A percentile compares a stretch with the other conserved stretches of the same genome.
Evolutionary conservation across 768 basidiomycete species (phyloP).

Genomic region (Tricholomella constricta): DNA sequence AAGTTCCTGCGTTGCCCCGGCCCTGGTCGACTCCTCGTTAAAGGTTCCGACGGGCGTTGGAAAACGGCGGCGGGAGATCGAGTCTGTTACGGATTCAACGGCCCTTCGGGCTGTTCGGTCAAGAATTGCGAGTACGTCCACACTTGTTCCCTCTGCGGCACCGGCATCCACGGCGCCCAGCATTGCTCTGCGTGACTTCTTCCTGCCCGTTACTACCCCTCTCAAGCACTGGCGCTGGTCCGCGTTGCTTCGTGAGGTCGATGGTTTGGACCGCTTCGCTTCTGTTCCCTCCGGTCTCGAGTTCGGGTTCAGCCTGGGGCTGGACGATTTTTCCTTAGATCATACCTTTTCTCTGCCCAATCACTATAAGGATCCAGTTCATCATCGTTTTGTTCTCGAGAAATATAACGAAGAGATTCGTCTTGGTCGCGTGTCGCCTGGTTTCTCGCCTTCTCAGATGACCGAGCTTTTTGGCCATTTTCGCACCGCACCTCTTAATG

Average conservation of each 20-base stretch:
- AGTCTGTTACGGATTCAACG: no score
- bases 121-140: conserved; percentile 6
- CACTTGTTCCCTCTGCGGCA: conserved; percentile 18
- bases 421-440: background rate
- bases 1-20: no score
- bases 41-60: no score
- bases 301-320: background rate
- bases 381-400: background rate
- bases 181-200: background rate
- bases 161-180: conserved; percentile 10
- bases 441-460: background rate
- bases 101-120: no score
- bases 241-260: background rate
- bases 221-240: conserved; percentile 16
- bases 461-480: background rate
- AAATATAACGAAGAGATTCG: conserved; percentile 1
- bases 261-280: background rate
- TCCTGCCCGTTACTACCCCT: conserved; percentile 19
- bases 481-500: conserved; percentile 1
- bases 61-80: no score
- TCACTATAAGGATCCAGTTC: conserved; percentile 1
- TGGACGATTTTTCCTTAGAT: background rate
- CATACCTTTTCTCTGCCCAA: background rate
- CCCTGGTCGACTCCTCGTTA: no score
- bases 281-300: background rate